Evolutionary conservation across 2,329 filamentous ascomycete genomes (phyloP).

Genomic region (Fusarium papillatum): DNA sequence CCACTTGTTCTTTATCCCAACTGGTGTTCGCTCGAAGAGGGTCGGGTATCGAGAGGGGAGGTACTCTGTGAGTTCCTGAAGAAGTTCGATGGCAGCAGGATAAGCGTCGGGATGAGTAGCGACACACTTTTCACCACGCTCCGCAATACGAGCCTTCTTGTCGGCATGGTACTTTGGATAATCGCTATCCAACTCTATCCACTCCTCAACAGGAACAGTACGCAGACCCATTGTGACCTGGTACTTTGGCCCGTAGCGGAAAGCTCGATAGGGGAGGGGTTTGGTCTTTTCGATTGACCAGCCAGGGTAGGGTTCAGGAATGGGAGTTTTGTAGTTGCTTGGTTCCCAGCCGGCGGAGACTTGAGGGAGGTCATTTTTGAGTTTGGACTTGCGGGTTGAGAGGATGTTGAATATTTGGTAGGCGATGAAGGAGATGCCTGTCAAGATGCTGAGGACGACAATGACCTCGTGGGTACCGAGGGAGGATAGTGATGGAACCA

Average conservation of each 20-base stretch:
- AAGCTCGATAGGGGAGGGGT: slow-evolving; percentile 83
- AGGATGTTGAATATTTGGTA: slow-evolving; percentile 26
- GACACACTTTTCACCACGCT: slow-evolving; percentile 77
- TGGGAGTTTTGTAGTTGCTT: slow-evolving; percentile 68
- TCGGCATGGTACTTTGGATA: slow-evolving; percentile 80
- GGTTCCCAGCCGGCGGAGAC: slow-evolving; percentile 25
- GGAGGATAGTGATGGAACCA: slow-evolving; percentile 15
- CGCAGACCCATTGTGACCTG: slow-evolving; percentile 83
- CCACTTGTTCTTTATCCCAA: slow-evolving; percentile 78
- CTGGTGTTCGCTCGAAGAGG: slow-evolving; percentile 73
- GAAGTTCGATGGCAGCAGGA: slow-evolving; percentile 79
- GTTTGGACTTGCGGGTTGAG: slow-evolving; percentile 14
- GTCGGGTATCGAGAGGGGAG: slow-evolving; percentile 82
- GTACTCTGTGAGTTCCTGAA: slow-evolving; percentile 80
- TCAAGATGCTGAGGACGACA: slow-evolving; percentile 20
- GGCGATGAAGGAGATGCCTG: slow-evolving; percentile 13
- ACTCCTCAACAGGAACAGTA: slow-evolving; percentile 78
- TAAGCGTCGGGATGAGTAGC: slow-evolving; percentile 78
- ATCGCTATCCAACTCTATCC: slow-evolving; percentile 89
- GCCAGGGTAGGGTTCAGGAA: slow-evolving; percentile 71
- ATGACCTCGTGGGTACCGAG: slow-evolving; percentile 24
- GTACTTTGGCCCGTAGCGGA: slow-evolving; percentile 83
- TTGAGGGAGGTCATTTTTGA: slow-evolving; percentile 18
- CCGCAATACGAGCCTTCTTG: slow-evolving; percentile 76
- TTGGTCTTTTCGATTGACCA: slow-evolving; percentile 80